Percentiles rank a stretch among this genome's conserved stretches.
These are phyloP conservation scores for Nannizzia gypsea DNA, from an alignment of 2,329 filamentous ascomycete genomes.

Conservation along the genomic window DNA sequence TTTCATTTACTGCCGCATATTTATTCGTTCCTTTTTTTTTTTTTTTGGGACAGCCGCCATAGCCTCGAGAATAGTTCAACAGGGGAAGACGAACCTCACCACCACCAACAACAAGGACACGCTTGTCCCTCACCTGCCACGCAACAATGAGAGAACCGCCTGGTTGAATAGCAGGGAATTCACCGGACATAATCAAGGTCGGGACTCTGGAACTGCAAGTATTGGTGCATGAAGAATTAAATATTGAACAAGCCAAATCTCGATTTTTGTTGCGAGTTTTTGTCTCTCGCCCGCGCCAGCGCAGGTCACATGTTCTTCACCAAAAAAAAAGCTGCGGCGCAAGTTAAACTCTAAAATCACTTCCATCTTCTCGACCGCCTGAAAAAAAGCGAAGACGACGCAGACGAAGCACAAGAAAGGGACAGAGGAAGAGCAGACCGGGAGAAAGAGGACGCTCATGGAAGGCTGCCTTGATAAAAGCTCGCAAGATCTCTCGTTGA, in stretches of 20 bases:
- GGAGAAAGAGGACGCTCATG: neutral
- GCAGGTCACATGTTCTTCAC: neutral
- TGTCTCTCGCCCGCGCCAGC: neutral
- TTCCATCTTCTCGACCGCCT: neutral
- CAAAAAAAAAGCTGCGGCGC: neutral
- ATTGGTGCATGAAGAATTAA: neutral
- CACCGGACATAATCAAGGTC: constrained; percentile 15
- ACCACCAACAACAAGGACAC: constrained; percentile 83
- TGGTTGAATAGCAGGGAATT: constrained; percentile 71
- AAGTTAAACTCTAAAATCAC: neutral
- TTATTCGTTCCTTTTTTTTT: too few species aligned
- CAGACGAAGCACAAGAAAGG: neutral
- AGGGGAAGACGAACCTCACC: constrained; percentile 60
- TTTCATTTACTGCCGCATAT: neutral
- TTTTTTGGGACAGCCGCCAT: neutral
- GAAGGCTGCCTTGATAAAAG: neutral
- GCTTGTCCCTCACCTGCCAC: constrained; percentile 86
- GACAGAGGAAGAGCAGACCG: too few species aligned
- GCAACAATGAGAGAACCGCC: constrained; percentile 89
- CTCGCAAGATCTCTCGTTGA: neutral
- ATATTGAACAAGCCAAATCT: neutral
- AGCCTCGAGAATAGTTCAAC: neutral
- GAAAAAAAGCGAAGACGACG: neutral
- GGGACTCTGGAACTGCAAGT: neutral
- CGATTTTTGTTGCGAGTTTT: neutral